Evolutionary conservation across 805 yeast genomes (phyloP), one percentile per base, ranked within the genome.

Genomic region (Candida cerambycidarum): DNA sequence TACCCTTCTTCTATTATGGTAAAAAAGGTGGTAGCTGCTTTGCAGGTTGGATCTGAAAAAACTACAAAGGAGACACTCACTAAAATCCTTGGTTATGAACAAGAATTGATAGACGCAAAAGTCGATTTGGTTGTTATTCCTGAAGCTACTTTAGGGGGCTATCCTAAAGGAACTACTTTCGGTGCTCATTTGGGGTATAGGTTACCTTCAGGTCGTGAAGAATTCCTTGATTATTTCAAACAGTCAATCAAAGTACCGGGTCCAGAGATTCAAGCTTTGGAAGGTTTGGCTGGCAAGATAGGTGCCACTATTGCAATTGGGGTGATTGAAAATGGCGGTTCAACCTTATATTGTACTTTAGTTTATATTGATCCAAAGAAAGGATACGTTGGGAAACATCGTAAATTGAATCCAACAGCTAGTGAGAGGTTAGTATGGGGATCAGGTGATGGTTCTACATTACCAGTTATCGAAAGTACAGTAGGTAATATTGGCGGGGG

Each of bases 111-210:
- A 35, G 55, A 52, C 1, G 47, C 57, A 8, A 57, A 63, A 1
- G 66, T 64, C 17, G 58, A 62, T 23, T 52, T 71, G 25, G 69
- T 71, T 13, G 73, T 71, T n/a, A 50, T 71, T 32, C 77, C 77
- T 15, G 77, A 71, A 46, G 75, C 75, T 15, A 53, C 66, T 1
- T 47, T 71, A n/a, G 76, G 76, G 14, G 77, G 76, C 3, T 71
- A 71, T 45, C 75, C 77, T 10, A 71, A 71, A 49, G 75, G 75
- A 2, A 52, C 65, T 18, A 61, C 58, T 5, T 71, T 71, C 47
- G 75, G 75, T 7, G 60, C 75, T 5, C 65, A 64, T 42, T 47
- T 71, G 27, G 77, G 76, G 0, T 69, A 63, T 52, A 57, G 77
- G 43, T 48, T 63, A 29, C 71, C 64, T 32, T 57, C 59, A 23